Evolutionary conservation across 1,284 basidiomycete species (phyloP), one percentile per base, ranked within the genome.

Genomic region (Singerocomus inundabilis): DNA sequence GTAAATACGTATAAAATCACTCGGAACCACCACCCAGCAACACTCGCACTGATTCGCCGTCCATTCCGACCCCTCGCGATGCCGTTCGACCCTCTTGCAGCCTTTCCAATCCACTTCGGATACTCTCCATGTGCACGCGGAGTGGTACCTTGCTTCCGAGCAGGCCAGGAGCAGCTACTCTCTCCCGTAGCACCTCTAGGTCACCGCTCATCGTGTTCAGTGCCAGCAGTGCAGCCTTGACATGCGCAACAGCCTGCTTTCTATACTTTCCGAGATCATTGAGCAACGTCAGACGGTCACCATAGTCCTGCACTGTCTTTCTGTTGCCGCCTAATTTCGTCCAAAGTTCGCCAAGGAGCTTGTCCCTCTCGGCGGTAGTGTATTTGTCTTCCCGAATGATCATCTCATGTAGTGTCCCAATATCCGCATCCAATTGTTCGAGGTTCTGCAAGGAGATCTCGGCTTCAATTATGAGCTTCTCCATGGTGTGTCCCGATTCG

Each of bases 91-190:
- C 75, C 57, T 83, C 79, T 59, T 75, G 77, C 61, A 89, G 57
- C 58, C 85, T 74, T 55, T 85, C 77, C 57, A 88, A 58, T 10
- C 87, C 85, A 37, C 61, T 71, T 60, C 70, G 71, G 55, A 89
- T 86, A 53, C 81, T 85, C 67, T 78, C 78, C 66, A 88, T 80
- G 57, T 89, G 85, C 24, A 88, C 84, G 50, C 84, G 79, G 4
- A 84, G 67, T 4, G 85, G 84, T n/a, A 88, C 72, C 32, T 69
- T 70, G 16, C 77, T 68, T 5, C 78, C 81, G 12, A 78, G 63
- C 3, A 89, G 64, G 44, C 81, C 80, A 6, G 86, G 85, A 26
- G 80, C 77, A 3, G 82, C 75, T 1, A 85, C 82, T 11, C 82
- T 72, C 58, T 85, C 82, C 51, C 87, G 71, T 54, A 90, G 64